A percentile compares a stretch with the other conserved stretches of the same genome.
Evolutionary conservation across 768 basidiomycete genomes (phyloP).

Genomic region (Rickenella mellea): DNA sequence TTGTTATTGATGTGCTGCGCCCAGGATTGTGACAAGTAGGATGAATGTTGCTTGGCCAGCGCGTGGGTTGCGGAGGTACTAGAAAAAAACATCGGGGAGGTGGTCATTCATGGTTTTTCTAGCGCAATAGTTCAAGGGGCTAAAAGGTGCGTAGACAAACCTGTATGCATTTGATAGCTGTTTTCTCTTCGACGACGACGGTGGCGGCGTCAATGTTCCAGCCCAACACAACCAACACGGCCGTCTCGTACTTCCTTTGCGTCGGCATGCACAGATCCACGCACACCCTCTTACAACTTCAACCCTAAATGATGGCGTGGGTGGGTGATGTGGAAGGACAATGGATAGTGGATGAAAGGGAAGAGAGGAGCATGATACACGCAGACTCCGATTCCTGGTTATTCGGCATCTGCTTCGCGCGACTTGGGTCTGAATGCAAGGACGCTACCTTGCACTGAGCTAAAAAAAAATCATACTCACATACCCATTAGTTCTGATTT

Average conservation of each 20-base stretch:
- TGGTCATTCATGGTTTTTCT: no score
- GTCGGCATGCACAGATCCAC: conserved; percentile 94
- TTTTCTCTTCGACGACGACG: conserved; percentile 94
- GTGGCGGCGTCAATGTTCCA: conserved; percentile 93
- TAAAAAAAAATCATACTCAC: no score
- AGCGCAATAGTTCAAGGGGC: neutral
- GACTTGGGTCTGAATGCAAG: conserved; percentile 52
- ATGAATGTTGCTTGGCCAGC: conserved; percentile 96
- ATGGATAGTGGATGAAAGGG: neutral
- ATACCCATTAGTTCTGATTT: no score
- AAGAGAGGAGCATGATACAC: conserved; percentile 54
- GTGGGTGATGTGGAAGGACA: neutral
- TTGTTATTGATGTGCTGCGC: conserved; percentile 91
- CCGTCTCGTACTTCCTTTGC: conserved; percentile 82
- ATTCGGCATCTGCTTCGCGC: conserved; percentile 68
- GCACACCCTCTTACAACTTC: conserved; percentile 87
- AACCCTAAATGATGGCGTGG: no score
- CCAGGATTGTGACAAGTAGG: conserved; percentile 94
- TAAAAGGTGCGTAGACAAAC: conserved; percentile 28
- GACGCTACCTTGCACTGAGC: conserved; percentile 57
- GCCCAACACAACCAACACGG: conserved; percentile 86
- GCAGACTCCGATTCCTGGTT: conserved; percentile 78
- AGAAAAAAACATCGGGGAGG: conserved; percentile 1
- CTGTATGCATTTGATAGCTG: conserved; percentile 96
- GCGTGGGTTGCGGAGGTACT: conserved; percentile 94